A percentile compares a stretch with the other conserved stretches of the same genome.
Conservation (phyloP, 805 yeast genomes). For the Yarrowia sp. region DNA sequence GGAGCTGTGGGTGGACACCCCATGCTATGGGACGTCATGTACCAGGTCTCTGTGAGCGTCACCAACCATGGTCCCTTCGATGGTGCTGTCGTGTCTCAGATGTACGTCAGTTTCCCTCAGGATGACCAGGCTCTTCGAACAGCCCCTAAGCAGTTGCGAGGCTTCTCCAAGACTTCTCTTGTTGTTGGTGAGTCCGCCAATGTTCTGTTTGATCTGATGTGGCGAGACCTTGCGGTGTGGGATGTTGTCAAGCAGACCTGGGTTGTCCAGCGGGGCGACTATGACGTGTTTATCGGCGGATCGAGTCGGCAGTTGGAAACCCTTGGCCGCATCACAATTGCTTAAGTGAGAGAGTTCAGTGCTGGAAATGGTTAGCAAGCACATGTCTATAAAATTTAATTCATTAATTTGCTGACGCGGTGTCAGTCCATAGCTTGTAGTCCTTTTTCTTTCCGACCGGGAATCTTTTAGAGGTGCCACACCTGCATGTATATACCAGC, state of each 20-base stretch:
- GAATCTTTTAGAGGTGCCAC: constrained; percentile 53
- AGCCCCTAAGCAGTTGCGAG: constrained; percentile 53
- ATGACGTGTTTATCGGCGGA: constrained; percentile 50
- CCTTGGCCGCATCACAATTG: constrained; percentile 17
- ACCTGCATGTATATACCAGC: constrained; percentile 50
- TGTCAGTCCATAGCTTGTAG: constrained; percentile 43
- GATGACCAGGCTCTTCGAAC: constrained; percentile 44
- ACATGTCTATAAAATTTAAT: neutral
- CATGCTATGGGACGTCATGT: constrained; percentile 54
- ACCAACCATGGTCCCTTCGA: constrained; percentile 47
- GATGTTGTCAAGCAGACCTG: constrained; percentile 54
- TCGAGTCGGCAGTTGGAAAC: constrained; percentile 29
- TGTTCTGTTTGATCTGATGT: constrained; percentile 46
- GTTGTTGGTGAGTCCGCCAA: constrained; percentile 43
- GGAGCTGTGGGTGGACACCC: constrained; percentile 57
- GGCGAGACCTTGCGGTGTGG: constrained; percentile 57
- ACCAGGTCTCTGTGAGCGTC: constrained; percentile 46
- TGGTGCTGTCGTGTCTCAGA: constrained; percentile 52
- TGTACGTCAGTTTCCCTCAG: constrained; percentile 47
- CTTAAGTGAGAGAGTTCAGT: constrained; percentile 7
- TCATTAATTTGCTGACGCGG: constrained; percentile 11
- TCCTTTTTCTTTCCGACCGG: constrained; percentile 58
- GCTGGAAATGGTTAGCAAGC: neutral
- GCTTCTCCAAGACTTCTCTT: constrained; percentile 53
- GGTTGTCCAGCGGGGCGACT: constrained; percentile 55